Conservation (phyloP, 306 rosid genomes). For the Abrus pulchellus region DNA sequence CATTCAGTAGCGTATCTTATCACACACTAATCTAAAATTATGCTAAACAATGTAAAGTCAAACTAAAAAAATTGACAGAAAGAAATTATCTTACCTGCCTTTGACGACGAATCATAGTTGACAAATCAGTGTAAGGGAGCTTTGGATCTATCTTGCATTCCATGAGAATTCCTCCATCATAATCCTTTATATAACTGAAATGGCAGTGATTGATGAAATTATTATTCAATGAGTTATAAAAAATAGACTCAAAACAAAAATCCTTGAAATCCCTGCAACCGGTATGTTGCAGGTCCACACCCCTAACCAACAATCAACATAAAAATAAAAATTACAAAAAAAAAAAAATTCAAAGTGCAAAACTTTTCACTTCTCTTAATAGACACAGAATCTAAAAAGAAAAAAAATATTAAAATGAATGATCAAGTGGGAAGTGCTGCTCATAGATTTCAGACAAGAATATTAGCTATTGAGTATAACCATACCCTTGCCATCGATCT, state of each 20-base stretch:
- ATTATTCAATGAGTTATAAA: slow-evolving; percentile 1
- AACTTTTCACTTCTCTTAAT: background rate
- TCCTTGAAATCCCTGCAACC: background rate
- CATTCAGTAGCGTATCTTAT: background rate
- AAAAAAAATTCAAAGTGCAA: background rate
- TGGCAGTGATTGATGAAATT: slow-evolving; percentile 24
- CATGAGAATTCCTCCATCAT: slow-evolving; percentile 97
- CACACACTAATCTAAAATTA: background rate
- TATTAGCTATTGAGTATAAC: slow-evolving; percentile 16
- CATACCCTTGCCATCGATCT: slow-evolving; percentile 99
- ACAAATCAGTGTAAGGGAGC: slow-evolving; percentile 90
- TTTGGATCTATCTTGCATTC: slow-evolving; percentile 97
- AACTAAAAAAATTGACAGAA: slow-evolving; percentile 29
- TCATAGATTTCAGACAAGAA: slow-evolving; percentile 38
- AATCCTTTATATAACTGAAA: slow-evolving; percentile 94
- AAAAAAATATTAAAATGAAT: slow-evolving; percentile 25
- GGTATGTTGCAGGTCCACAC: background rate
- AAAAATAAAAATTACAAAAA: background rate
- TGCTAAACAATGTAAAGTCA: slow-evolving; percentile 27
- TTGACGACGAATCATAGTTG: slow-evolving; percentile 95
- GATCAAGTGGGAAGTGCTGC: slow-evolving; percentile 33
- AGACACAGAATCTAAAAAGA: background rate
- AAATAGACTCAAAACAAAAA: slow-evolving; percentile 25
- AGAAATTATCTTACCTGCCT: slow-evolving; percentile 71
- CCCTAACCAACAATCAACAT: background rate